A percentile compares a stretch with the other conserved stretches of the same genome.
Evolutionary conservation across 441 rosid genomes (phyloP).

Genomic region (Gossypium davidsonii): DNA sequence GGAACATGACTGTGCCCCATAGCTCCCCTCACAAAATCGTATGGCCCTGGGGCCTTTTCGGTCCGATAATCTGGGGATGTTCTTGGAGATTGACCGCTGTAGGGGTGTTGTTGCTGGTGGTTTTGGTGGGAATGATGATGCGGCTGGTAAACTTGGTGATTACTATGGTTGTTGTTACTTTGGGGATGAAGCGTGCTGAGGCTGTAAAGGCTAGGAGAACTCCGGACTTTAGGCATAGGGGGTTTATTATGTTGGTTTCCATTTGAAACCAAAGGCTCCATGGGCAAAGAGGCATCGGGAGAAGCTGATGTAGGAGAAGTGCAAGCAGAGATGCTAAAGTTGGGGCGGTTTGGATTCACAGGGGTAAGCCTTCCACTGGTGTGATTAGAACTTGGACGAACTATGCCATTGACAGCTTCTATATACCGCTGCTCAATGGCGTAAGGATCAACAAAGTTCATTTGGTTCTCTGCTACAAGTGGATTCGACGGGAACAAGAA

Average conservation of each 20-base stretch:
- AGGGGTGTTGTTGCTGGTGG: conserved; percentile 19
- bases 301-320: conserved; percentile 54
- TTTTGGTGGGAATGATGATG: conserved; percentile 28
- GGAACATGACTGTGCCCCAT: conserved; percentile 11
- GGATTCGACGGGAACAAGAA: conserved; percentile 58
- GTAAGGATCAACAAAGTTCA: conserved; percentile 24
- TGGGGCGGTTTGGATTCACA: conserved; percentile 26
- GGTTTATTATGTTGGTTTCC: conserved; percentile 23
- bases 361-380: conserved; percentile 20
- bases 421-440: conserved; percentile 48
- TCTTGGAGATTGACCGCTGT: conserved; percentile 23
- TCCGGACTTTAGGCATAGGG: conserved; percentile 50
- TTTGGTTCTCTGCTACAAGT: conserved; percentile 34
- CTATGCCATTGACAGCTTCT: conserved; percentile 53
- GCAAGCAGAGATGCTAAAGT: conserved; percentile 45
- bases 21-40: conserved; percentile 23
- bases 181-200: conserved; percentile 16
- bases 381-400: conserved; percentile 15
- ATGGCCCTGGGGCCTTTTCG: conserved; percentile 12
- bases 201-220: conserved; percentile 59
- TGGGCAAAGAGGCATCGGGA: conserved; percentile 37
- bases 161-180: conserved; percentile 13
- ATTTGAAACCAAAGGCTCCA: conserved; percentile 18
- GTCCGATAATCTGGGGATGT: conserved; percentile 27
- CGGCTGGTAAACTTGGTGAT: conserved; percentile 21